These are phyloP conservation scores for Tylopilus balloui DNA, from an alignment of 768 basidiomycete species.

Conservation along the genomic window DNA sequence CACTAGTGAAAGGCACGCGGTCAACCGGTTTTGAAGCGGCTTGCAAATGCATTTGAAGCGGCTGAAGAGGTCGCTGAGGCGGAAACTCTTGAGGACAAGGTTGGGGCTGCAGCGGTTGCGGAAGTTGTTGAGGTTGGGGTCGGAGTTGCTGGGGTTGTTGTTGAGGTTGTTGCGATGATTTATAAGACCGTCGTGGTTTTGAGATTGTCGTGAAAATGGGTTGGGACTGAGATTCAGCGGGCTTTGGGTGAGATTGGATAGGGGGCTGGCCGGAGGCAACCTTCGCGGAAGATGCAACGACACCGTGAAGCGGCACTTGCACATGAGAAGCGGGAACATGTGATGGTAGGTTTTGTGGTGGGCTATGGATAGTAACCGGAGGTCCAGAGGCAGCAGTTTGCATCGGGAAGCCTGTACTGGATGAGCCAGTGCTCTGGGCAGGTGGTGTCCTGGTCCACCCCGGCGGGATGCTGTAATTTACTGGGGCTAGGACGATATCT, in stretches of 20 bases:
- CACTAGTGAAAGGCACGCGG: not conserved
- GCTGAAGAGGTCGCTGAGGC: conserved; percentile 4
- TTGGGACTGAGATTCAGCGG: conserved; percentile 1
- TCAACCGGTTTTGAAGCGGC: not conserved
- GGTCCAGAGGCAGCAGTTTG: conserved; percentile 1
- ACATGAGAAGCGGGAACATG: not conserved
- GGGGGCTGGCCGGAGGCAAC: not conserved
- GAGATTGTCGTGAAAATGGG: not conserved
- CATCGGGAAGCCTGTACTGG: not conserved
- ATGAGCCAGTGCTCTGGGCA: not conserved
- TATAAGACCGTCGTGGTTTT: not conserved
- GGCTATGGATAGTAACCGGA: not conserved
- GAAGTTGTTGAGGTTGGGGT: conserved; percentile 1
- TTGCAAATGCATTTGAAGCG: not conserved
- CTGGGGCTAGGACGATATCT: not conserved
- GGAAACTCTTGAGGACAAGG: not conserved
- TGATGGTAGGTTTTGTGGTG: not conserved
- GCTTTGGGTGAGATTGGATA: not conserved
- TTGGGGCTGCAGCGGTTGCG: not conserved
- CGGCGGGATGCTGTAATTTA: conserved; percentile 1
- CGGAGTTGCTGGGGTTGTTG: not conserved
- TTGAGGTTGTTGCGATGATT: conserved; percentile 3
- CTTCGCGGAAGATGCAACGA: not conserved
- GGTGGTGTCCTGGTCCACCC: conserved; percentile 1
- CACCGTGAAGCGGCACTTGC: conserved; percentile 3